These are phyloP conservation scores for Hygrophila difformis DNA, from an alignment of 257 asterid genomes.

Conservation along the genomic window DNA sequence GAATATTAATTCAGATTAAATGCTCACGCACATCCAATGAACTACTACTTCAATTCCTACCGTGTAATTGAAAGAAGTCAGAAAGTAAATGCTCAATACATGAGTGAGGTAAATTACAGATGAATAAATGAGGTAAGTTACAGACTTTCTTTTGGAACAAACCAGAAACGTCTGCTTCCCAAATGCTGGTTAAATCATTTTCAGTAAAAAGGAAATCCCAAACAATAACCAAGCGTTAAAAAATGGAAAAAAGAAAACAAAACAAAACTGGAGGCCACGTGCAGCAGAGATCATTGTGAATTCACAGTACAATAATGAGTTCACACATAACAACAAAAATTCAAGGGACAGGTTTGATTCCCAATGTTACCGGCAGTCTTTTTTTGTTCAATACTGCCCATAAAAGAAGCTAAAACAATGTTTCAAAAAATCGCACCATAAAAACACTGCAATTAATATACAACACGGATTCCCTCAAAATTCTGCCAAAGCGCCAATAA, in stretches of 20 bases:
- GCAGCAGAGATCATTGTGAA: slow-evolving; percentile 50
- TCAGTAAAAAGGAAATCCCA: not conserved
- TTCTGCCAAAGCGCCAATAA: not conserved
- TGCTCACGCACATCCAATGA: slow-evolving; percentile 20
- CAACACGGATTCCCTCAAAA: slow-evolving; percentile 1
- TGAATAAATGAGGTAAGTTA: no score
- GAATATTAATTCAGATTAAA: slow-evolving; percentile 18
- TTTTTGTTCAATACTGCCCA: no score
- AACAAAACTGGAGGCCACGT: slow-evolving; percentile 23
- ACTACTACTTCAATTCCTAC: slow-evolving; percentile 6
- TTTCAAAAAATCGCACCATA: no score
- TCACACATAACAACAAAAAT: slow-evolving; percentile 19
- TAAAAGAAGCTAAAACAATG: no score
- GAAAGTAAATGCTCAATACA: not conserved
- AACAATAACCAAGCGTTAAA: not conserved
- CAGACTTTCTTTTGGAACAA: no score
- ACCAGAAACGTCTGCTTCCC: not conserved
- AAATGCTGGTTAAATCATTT: not conserved
- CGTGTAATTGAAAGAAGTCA: not conserved
- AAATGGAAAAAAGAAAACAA: not conserved
- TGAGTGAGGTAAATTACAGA: slow-evolving; percentile 5
- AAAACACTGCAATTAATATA: no score
- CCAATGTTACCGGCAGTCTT: no score
- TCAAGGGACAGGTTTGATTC: no score
- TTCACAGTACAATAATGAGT: slow-evolving; percentile 18